Conservation (phyloP, 108 stramenopile species). For the Cyclotella cryptica region DNA sequence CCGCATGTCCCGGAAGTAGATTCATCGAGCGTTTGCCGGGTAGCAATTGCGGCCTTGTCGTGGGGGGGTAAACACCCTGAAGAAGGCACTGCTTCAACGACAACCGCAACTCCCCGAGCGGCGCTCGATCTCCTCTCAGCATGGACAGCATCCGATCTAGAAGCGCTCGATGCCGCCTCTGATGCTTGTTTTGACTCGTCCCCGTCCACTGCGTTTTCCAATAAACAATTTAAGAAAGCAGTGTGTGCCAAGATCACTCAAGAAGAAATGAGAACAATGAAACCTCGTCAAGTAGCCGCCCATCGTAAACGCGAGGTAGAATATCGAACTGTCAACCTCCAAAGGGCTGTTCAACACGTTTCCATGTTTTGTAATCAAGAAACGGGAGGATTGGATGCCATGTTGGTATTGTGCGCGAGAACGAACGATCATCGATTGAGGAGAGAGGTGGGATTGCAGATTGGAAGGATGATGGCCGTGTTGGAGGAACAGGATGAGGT, state of each 20-base stretch:
- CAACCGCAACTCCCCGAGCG: conserved; percentile 56
- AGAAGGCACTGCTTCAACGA: neutral
- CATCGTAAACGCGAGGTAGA: conserved; percentile 68
- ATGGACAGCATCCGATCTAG: conserved; percentile 79
- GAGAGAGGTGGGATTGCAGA: conserved; percentile 42
- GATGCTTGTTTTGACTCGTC: conserved; percentile 49
- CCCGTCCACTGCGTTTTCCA: conserved; percentile 13
- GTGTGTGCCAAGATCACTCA: conserved; percentile 21
- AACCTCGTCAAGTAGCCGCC: conserved; percentile 70
- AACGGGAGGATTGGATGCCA: conserved; percentile 61
- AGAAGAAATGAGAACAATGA: conserved; percentile 66
- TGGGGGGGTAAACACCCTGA: conserved; percentile 4
- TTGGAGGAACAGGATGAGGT: conserved; percentile 64
- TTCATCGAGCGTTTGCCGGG: conserved; percentile 47
- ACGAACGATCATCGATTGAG: conserved; percentile 62
- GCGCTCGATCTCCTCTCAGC: conserved; percentile 77
- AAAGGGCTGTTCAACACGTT: conserved; percentile 63
- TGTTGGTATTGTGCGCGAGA: conserved; percentile 53
- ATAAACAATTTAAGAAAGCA: conserved; percentile 28
- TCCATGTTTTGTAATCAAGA: conserved; percentile 53
- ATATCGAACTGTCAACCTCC: conserved; percentile 50
- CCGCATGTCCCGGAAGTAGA: conserved; percentile 47
- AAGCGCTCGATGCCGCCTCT: conserved; percentile 63
- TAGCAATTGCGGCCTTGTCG: conserved; percentile 51
- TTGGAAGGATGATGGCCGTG: conserved; percentile 64